Conservation (phyloP, 2,329 filamentous ascomycete species). For the Diaporthe sp. region DNA sequence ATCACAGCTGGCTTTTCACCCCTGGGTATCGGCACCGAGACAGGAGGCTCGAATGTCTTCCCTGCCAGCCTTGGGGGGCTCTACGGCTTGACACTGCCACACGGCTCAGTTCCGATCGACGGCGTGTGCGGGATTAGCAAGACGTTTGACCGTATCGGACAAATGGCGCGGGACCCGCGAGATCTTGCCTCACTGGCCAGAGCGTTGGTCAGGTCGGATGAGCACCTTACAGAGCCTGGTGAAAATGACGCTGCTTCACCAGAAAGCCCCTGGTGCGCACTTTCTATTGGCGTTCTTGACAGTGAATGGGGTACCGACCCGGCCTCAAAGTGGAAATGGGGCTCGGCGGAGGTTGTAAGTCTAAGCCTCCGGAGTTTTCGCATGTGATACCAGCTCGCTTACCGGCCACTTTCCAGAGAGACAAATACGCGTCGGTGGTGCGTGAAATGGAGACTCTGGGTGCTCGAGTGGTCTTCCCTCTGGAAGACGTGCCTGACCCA, state of each 20-base stretch:
- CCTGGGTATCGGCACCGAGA: constrained; percentile 53
- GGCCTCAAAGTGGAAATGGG: constrained; percentile 40
- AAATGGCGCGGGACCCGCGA: constrained; percentile 42
- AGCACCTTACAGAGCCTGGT: neutral
- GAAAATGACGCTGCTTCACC: neutral
- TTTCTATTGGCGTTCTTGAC: constrained; percentile 41
- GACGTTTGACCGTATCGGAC: constrained; percentile 42
- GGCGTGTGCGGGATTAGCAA: constrained; percentile 39
- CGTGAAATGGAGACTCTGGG: constrained; percentile 37
- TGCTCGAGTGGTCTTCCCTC: constrained; percentile 38
- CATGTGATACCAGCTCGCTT: too few species aligned
- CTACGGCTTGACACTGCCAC: constrained; percentile 51
- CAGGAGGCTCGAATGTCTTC: constrained; percentile 52
- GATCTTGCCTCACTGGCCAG: constrained; percentile 41
- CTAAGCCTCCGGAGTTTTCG: neutral
- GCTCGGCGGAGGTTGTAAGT: constrained; percentile 40
- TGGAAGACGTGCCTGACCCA: constrained; percentile 32
- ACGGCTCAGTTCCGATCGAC: constrained; percentile 36
- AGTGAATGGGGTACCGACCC: constrained; percentile 40
- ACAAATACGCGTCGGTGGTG: constrained; percentile 36
- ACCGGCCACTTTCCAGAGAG: constrained; percentile 28
- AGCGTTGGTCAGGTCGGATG: constrained; percentile 31
- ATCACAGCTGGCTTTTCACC: constrained; percentile 55
- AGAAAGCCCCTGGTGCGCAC: neutral
- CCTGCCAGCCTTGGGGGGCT: constrained; percentile 53